Evolutionary conservation across 108 stramenopile species (phyloP).

Genomic region (Fragilariopsis cylindrus): DNA sequence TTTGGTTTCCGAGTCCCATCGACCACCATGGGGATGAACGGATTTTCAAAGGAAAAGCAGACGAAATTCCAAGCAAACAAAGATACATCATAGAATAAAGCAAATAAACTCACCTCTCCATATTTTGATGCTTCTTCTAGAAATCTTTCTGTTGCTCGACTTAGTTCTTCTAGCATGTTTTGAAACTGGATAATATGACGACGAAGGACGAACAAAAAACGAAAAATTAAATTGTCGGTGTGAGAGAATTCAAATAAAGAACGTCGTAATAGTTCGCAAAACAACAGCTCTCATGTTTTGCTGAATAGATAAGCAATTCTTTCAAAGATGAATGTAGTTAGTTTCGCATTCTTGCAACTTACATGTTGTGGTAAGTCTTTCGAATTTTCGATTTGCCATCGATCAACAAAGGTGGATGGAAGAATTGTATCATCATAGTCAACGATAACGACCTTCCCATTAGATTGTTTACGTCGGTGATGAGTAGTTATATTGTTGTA

Average conservation of each 20-base stretch:
- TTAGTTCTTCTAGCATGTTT: conserved; percentile 70
- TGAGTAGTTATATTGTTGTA: background rate
- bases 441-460: conserved; percentile 72
- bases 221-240: background rate
- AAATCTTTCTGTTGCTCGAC: conserved; percentile 65
- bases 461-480: conserved; percentile 4
- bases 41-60: no score
- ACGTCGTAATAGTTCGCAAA: background rate
- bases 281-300: no score
- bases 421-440: conserved; percentile 94
- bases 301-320: no score
- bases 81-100: background rate
- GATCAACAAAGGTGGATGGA: conserved; percentile 86
- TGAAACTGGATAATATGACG: conserved; percentile 54
- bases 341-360: conserved; percentile 27
- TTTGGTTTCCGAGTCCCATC: no score
- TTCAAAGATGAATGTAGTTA: no score
- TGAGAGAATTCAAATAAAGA: background rate
- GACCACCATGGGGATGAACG: no score
- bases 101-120: conserved; percentile 65
- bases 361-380: conserved; percentile 69
- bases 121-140: conserved; percentile 75
- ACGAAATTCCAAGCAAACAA: background rate
- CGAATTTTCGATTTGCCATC: conserved; percentile 60
- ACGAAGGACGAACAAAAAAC: conserved; percentile 19